Evolutionary conservation across 2,329 filamentous ascomycete genomes (phyloP).

Genomic region (Phialophora macrospora): DNA sequence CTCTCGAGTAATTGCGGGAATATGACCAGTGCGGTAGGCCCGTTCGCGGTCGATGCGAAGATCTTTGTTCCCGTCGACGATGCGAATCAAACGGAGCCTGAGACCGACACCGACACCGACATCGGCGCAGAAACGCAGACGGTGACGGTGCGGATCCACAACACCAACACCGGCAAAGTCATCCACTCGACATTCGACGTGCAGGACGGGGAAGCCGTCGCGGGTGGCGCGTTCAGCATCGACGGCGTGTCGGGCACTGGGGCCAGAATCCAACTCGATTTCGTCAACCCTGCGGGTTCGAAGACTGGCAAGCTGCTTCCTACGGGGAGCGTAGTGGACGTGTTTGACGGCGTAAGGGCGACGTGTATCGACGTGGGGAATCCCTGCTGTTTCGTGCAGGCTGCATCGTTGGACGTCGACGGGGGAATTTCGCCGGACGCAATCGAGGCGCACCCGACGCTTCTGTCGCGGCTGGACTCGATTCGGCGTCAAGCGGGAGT

Average conservation of each 20-base stretch:
- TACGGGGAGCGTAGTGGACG: slow-evolving; percentile 62
- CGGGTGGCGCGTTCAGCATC: slow-evolving; percentile 62
- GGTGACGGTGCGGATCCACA: slow-evolving; percentile 65
- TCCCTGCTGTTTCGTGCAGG: slow-evolving; percentile 67
- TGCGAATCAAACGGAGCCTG: not conserved
- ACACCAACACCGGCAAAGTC: slow-evolving; percentile 73
- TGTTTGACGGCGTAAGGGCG: slow-evolving; percentile 50
- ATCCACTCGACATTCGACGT: slow-evolving; percentile 64
- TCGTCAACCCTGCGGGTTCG: slow-evolving; percentile 62
- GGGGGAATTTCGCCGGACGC: slow-evolving; percentile 56
- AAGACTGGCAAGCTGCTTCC: slow-evolving; percentile 67
- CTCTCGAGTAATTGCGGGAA: slow-evolving; percentile 77
- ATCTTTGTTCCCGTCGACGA: not conserved
- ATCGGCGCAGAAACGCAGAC: slow-evolving; percentile 35
- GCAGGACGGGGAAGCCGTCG: slow-evolving; percentile 36
- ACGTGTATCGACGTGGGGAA: slow-evolving; percentile 69
- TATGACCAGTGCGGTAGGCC: slow-evolving; percentile 70
- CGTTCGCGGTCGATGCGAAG: slow-evolving; percentile 55
- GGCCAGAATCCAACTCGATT: slow-evolving; percentile 64
- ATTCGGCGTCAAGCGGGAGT: slow-evolving; percentile 64
- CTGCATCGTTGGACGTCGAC: slow-evolving; percentile 57
- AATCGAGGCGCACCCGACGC: slow-evolving; percentile 53
- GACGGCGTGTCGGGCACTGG: slow-evolving; percentile 67
- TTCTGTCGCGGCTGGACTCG: slow-evolving; percentile 57
- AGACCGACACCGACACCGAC: not conserved